These are phyloP conservation scores for Mycena sp. DNA, from an alignment of 1,284 basidiomycete species.

Conservation along the genomic window DNA sequence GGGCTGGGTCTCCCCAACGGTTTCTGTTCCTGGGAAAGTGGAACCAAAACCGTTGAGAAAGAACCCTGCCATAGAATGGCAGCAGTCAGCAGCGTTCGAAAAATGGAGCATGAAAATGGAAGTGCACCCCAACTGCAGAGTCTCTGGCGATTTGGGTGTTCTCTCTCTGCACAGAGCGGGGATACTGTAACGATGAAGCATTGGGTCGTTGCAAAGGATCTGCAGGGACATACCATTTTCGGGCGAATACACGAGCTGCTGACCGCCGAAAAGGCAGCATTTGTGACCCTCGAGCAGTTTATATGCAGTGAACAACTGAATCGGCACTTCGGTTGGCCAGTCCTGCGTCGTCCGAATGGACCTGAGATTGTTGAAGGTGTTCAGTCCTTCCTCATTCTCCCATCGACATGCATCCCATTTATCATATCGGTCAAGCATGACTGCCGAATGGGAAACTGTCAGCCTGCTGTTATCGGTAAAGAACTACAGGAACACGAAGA, in stretches of 20 bases:
- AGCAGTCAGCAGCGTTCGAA: conserved; percentile 29
- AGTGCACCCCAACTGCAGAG: conserved; percentile 31
- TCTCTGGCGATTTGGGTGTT: neutral
- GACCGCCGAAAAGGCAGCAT: neutral
- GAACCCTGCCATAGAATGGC: conserved; percentile 4
- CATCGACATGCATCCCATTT: neutral
- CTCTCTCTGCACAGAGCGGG: no score
- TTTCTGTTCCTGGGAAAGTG: no score
- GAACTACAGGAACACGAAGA: conserved; percentile 13
- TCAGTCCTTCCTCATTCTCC: neutral
- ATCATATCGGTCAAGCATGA: conserved; percentile 17
- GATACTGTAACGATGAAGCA: neutral
- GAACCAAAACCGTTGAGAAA: no score
- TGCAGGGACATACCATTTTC: neutral
- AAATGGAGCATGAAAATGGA: conserved; percentile 31
- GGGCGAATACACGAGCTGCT: conserved; percentile 3
- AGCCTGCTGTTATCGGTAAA: conserved; percentile 3
- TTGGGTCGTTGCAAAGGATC: neutral
- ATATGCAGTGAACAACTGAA: no score
- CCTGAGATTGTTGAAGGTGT: no score
- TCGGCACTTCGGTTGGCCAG: no score
- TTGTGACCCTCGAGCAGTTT: no score
- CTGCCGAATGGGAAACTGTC: conserved; percentile 9
- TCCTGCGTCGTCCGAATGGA: no score
- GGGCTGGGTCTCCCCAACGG: no score